Percentiles rank a stretch among this genome's conserved stretches.
These are phyloP conservation scores for Verticillium nubilum DNA, from an alignment of 2,329 filamentous ascomycete genomes.

Conservation along the genomic window DNA sequence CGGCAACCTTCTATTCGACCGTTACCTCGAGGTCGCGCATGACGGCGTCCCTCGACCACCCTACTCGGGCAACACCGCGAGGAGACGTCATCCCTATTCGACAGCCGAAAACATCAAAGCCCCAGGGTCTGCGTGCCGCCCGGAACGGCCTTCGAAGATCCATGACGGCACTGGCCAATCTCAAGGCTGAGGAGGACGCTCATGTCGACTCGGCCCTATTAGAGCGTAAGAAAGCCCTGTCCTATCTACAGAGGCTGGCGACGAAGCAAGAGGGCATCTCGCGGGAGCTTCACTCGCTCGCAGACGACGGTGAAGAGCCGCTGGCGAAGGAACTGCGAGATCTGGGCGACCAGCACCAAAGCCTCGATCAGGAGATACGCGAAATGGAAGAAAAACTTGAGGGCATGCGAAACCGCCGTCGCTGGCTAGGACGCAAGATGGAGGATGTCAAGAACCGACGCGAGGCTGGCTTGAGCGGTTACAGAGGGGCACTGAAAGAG, in stretches of 20 bases:
- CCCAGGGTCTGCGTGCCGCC: constrained; percentile 53
- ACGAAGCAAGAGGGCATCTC: constrained; percentile 44
- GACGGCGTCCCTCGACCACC: constrained; percentile 35
- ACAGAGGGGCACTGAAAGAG: constrained; percentile 60
- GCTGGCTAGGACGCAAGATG: constrained; percentile 54
- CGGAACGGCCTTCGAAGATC: constrained; percentile 59
- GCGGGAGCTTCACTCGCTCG: constrained; percentile 47
- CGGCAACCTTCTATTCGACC: constrained; percentile 32
- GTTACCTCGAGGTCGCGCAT: constrained; percentile 33
- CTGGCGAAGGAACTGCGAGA: constrained; percentile 54
- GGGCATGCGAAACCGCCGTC: constrained; percentile 53
- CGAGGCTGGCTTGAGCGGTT: constrained; percentile 68
- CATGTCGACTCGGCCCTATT: constrained; percentile 52
- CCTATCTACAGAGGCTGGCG: constrained; percentile 48
- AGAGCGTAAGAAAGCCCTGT: constrained; percentile 51
- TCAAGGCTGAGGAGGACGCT: constrained; percentile 65
- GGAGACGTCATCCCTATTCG: constrained; percentile 55
- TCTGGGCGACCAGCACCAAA: constrained; percentile 48
- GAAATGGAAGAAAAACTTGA: constrained; percentile 60
- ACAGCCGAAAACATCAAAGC: constrained; percentile 45
- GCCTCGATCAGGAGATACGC: constrained; percentile 57
- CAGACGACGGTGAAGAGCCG: constrained; percentile 51
- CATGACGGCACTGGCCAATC: constrained; percentile 56
- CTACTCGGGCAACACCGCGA: constrained; percentile 28
- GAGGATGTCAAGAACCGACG: constrained; percentile 58